Evolutionary conservation across 306 rosid species (phyloP), one percentile per base, ranked within the genome.

Genomic region (Abrus pulchellus): DNA sequence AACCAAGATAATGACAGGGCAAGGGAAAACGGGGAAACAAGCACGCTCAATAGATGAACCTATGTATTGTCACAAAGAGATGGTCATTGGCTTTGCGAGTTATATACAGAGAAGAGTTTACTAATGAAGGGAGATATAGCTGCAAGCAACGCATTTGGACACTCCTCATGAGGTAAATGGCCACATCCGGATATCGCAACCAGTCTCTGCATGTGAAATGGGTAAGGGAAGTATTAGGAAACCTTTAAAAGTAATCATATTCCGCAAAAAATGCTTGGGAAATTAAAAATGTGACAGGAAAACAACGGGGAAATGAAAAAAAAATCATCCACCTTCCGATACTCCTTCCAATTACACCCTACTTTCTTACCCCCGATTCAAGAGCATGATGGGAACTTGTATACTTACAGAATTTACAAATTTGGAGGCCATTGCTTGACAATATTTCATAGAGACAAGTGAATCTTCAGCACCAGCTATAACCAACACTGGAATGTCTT

Each of bases 111-210:
- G 61, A 88, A 80, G 38, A 88, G 90, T 72, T 88, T 82, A 80
- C 89, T 82, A 76, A 93, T 75, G 88, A 96, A 96, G 66, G 99
- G 98, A 56, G 84, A 81, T 74, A 93, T 74, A 49, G 98, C 98
- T 9, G 93, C 96, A 71, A 96, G 93, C 76, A 96, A 84, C 36
- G 99, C 96, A 80, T 91, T 93, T 3, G 99, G 99, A 85, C 99
- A 96, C 86, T 96, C 99, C 80, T 96, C 99, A 7, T 96, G 99
- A 1, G 99, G 99, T 76, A 96, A 92, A 87, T 96, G 99, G n/a
- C 99, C 99, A 64, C 99, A 96, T 66, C 98, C 98, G 1, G 99
- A 96, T 81, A 96, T 90, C 9, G 91, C 90, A 52, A 96, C 98
- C 72, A 96, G 70, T 87, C 97, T 89, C 99, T 96, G 98, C 89